Conservation (phyloP, 2,329 filamentous ascomycete species). For the Epichloe elymi region DNA sequence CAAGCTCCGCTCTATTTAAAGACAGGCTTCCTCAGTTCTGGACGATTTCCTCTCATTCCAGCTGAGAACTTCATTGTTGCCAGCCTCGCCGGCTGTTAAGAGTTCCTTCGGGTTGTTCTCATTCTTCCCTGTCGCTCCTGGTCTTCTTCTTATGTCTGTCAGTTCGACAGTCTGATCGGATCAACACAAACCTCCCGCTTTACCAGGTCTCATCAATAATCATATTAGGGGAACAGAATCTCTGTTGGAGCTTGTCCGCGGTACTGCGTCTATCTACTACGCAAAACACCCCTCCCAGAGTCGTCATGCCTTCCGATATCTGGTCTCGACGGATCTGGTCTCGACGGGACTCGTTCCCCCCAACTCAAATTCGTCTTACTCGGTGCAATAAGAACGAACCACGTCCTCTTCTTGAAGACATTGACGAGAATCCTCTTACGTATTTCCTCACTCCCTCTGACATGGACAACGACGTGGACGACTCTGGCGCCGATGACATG, state of each 20-base stretch:
- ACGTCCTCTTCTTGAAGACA: conserved; percentile 31
- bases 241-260: too few relatives aligned
- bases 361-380: conserved; percentile 34
- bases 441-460: conserved; percentile 41
- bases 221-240: background rate
- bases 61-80: conserved; percentile 3
- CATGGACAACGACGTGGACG: conserved; percentile 25
- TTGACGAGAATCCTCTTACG: conserved; percentile 39
- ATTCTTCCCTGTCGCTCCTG: background rate
- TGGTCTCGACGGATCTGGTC: conserved; percentile 22
- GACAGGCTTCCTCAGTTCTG: conserved; percentile 1
- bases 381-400: conserved; percentile 21
- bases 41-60: background rate
- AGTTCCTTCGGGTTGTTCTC: background rate
- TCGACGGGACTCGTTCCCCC: conserved; percentile 38
- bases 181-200: background rate
- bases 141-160: background rate
- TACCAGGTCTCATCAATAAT: background rate
- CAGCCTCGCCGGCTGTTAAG: conserved; percentile 1
- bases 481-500: conserved; percentile 30
- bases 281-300: background rate
- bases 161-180: background rate
- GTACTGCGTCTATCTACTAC: background rate
- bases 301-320: conserved; percentile 22
- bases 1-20: background rate